A percentile compares a stretch with the other conserved stretches of the same genome.
phyloP scores from a whole-genome alignment of 169 alveolate genomes.

The Plasmodium blacklocki region DNA sequence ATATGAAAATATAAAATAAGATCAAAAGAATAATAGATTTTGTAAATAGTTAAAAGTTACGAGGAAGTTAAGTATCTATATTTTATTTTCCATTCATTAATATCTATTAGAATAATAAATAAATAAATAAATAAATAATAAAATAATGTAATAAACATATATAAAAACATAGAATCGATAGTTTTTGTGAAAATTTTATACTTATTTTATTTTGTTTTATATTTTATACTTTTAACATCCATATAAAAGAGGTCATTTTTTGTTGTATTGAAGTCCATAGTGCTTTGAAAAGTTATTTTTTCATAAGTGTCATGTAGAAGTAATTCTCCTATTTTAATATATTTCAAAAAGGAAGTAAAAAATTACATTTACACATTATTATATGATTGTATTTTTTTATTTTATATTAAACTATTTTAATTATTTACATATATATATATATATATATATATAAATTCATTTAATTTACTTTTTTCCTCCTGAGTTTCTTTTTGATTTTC shows the following conservation, averaged over 20 bases:
- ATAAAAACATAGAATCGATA: too few species aligned
- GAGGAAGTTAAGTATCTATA: constrained; percentile 53
- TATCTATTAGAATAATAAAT: constrained; percentile 16
- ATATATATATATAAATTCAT: not conserved
- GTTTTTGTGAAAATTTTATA: too few species aligned
- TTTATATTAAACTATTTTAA: not conserved
- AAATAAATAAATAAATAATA: not conserved
- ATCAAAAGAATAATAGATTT: not conserved
- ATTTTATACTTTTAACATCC: too few species aligned
- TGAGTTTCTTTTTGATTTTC: constrained; percentile 6
- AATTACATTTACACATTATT: constrained; percentile 2
- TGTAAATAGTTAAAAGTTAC: constrained; percentile 1
- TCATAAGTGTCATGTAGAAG: too few species aligned
- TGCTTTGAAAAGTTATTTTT: too few species aligned
- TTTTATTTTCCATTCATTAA: constrained; percentile 58
- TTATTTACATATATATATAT: constrained; percentile 1
- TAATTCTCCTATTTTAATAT: not conserved
- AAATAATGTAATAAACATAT: too few species aligned
- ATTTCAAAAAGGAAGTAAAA: not conserved
- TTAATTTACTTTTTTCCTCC: constrained; percentile 7
- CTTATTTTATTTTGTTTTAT: too few species aligned
- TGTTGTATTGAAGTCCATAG: too few species aligned
- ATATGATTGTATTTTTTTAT: not conserved
- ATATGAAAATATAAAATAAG: too few species aligned
- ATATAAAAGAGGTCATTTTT: too few species aligned